Conservation (phyloP, 371 early-diverging fungal genomes). For the Actinomortierella wolfii region DNA sequence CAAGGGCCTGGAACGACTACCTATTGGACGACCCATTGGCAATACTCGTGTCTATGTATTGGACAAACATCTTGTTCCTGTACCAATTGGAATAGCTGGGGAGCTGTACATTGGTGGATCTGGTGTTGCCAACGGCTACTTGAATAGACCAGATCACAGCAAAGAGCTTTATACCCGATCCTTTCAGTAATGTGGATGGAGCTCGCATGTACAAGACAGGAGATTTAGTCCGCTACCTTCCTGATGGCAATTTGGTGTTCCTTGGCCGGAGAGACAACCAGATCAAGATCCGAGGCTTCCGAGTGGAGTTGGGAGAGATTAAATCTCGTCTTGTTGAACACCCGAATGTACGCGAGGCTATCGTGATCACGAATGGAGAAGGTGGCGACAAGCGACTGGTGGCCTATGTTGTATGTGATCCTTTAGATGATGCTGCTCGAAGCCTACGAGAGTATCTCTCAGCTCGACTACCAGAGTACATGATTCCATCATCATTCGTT, state of each 20-base stretch:
- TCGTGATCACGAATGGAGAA: neutral
- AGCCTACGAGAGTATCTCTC: constrained; percentile 4
- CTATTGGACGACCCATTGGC: constrained; percentile 11
- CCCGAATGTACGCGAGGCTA: neutral
- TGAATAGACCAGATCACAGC: constrained; percentile 30
- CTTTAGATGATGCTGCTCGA: neutral
- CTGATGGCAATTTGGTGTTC: constrained; percentile 21
- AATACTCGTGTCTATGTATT: constrained; percentile 15
- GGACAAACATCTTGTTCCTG: neutral
- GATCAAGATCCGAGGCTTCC: constrained; percentile 36
- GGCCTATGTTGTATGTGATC: constrained; percentile 11
- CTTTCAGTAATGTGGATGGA: neutral
- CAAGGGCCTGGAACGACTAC: neutral
- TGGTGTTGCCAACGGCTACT: constrained; percentile 35
- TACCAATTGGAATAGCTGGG: constrained; percentile 15
- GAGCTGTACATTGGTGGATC: constrained; percentile 36
- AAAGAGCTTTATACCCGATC: constrained; percentile 13
- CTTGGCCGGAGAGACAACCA: constrained; percentile 31
- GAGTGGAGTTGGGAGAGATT: constrained; percentile 33
- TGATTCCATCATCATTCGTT: constrained; percentile 12
- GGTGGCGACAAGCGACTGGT: constrained; percentile 16
- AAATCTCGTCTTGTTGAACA: constrained; percentile 16
- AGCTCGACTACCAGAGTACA: constrained; percentile 7
- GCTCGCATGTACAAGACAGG: constrained; percentile 47
- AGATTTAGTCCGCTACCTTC: constrained; percentile 37